Evolutionary conservation across 768 basidiomycete species (phyloP).

Genomic region (Mrakia frigida): DNA sequence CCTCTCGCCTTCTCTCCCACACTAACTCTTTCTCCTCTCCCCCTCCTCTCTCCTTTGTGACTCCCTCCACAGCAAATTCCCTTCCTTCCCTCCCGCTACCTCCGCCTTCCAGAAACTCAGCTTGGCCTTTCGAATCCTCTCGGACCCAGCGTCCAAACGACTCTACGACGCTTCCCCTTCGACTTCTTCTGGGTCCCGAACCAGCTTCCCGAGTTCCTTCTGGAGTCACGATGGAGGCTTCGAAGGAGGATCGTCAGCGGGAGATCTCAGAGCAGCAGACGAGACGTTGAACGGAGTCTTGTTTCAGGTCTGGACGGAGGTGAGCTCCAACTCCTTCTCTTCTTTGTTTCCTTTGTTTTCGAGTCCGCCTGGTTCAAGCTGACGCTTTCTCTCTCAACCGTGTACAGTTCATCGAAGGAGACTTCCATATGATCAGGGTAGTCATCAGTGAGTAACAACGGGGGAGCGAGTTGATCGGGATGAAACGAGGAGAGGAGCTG

Average conservation of each 20-base stretch:
- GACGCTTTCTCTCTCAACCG: neutral
- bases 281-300: conserved; percentile 74
- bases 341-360: no score
- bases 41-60: neutral
- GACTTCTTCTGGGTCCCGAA: conserved; percentile 17
- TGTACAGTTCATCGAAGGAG: conserved; percentile 66
- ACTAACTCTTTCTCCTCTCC: neutral
- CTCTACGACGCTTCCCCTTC: conserved; percentile 54
- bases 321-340: no score
- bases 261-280: conserved; percentile 46
- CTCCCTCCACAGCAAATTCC: conserved; percentile 64
- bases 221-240: conserved; percentile 20
- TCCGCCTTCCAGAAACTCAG: conserved; percentile 81
- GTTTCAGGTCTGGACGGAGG: conserved; percentile 62
- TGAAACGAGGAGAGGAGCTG: neutral
- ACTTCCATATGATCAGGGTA: conserved; percentile 74
- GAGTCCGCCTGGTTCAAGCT: neutral
- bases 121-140: conserved; percentile 74
- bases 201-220: conserved; percentile 28
- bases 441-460: conserved; percentile 56
- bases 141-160: conserved; percentile 62
- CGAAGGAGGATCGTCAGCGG: neutral
- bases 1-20: neutral
- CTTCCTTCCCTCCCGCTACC: conserved; percentile 65
- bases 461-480: neutral